These are phyloP conservation scores for Venturia oleaginea DNA, from an alignment of 2,329 filamentous ascomycete species.

Conservation along the genomic window DNA sequence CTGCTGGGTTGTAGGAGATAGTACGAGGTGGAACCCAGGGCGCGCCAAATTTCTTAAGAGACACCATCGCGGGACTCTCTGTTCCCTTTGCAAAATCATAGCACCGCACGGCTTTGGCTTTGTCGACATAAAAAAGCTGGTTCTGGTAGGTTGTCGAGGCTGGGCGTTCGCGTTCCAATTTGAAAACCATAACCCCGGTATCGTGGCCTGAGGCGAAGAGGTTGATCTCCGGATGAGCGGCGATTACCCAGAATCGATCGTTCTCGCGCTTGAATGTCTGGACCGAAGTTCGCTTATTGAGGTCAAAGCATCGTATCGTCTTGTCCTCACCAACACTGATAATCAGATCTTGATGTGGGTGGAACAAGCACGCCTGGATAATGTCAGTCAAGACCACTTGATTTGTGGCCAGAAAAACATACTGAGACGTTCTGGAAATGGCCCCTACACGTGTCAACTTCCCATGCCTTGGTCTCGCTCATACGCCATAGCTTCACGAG, in stretches of 20 bases:
- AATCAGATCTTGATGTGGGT: conserved; percentile 95
- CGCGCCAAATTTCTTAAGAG: conserved; percentile 89
- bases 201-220: conserved; percentile 96
- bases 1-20: conserved; percentile 95
- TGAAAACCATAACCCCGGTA: conserved; percentile 99
- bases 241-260: conserved; percentile 97
- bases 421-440: conserved; percentile 92
- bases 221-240: conserved; percentile 97
- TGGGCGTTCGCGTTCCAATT: conserved; percentile 89
- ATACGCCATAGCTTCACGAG: conserved; percentile 97
- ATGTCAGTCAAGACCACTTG: background rate
- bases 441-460: conserved; percentile 94
- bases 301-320: conserved; percentile 85
- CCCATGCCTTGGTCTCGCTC: conserved; percentile 99
- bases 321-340: conserved; percentile 96
- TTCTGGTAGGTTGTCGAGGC: conserved; percentile 92
- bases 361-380: conserved; percentile 69
- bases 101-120: conserved; percentile 94
- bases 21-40: conserved; percentile 91
- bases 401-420: background rate
- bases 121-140: conserved; percentile 93
- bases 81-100: conserved; percentile 95
- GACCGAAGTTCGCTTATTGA: conserved; percentile 93
- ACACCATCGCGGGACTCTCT: conserved; percentile 87
- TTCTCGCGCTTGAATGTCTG: conserved; percentile 98